phyloP scores from a whole-genome alignment of 257 asterid species.

The Capsicum baccatum region DNA sequence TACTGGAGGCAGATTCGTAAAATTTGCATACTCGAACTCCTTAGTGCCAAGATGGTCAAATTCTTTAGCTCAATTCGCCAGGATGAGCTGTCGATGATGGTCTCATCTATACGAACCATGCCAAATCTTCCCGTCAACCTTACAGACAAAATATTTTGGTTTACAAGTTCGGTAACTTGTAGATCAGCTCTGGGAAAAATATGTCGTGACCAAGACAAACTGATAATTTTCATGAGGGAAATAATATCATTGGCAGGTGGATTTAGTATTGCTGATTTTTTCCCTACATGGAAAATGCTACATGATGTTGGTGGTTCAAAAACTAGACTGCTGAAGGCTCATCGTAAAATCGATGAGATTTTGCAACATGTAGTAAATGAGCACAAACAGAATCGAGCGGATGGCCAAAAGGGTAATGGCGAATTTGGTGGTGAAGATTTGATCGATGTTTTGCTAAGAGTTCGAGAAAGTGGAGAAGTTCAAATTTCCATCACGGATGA shows the following conservation, averaged over 20 bases:
- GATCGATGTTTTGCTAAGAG: constrained; percentile 29
- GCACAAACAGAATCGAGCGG: constrained; percentile 25
- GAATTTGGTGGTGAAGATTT: constrained; percentile 28
- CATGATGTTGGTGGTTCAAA: constrained; percentile 4
- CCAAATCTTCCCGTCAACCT: neutral
- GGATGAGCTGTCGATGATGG: constrained; percentile 26
- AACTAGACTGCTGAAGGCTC: constrained; percentile 20
- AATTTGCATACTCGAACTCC: constrained; percentile 34
- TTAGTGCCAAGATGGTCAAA: constrained; percentile 29
- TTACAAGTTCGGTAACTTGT: constrained; percentile 22
- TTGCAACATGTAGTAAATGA: constrained; percentile 13
- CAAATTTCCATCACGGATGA: constrained; percentile 17
- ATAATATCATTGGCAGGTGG: constrained; percentile 23
- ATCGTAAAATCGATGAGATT: constrained; percentile 17
- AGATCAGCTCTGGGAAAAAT: constrained; percentile 26
- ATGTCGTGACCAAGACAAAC: constrained; percentile 16
- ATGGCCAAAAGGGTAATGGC: neutral
- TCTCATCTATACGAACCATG: neutral
- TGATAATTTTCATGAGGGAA: constrained; percentile 24
- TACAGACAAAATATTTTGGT: constrained; percentile 20
- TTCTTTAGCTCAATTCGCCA: constrained; percentile 31
- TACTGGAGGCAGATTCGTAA: constrained; percentile 36
- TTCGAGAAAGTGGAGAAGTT: constrained; percentile 27
- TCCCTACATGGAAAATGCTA: constrained; percentile 18
- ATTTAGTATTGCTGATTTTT: constrained; percentile 23